A percentile compares a stretch with the other conserved stretches of the same genome.
phyloP scores from a whole-genome alignment of 345 rosid species.

The Angophora floribunda region DNA sequence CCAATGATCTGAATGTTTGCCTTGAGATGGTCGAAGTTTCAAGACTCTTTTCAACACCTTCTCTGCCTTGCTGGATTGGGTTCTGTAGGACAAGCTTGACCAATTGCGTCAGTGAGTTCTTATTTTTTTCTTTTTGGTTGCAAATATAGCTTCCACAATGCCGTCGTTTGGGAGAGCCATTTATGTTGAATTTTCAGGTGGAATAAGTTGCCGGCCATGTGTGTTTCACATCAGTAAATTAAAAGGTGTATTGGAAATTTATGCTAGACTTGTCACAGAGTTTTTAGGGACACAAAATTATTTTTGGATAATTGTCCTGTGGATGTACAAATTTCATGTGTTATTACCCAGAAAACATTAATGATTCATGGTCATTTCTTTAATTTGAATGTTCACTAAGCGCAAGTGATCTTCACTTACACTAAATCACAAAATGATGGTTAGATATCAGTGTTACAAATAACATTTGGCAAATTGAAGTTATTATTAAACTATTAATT shows the following conservation, averaged over 20 bases:
- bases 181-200: neutral
- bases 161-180: neutral
- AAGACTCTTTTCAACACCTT: neutral
- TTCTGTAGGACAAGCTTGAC: neutral
- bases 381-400: neutral
- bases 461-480: neutral
- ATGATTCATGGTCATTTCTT: neutral
- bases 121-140: neutral
- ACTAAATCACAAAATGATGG: neutral
- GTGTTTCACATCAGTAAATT: neutral
- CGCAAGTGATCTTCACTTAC: neutral
- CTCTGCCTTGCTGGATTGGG: neutral
- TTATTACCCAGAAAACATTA: neutral
- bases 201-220: accelerated
- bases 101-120: neutral
- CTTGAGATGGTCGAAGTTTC: neutral
- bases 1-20: neutral
- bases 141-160: neutral
- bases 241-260: accelerated
- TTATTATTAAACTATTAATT: neutral
- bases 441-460: neutral
- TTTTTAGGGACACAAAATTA: neutral
- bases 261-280: accelerated
- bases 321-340: neutral
- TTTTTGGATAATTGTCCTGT: neutral